A percentile compares a stretch with the other conserved stretches of the same genome.
Conservation (phyloP, 768 basidiomycete species). For the Udeniomyces megalosporus region DNA sequence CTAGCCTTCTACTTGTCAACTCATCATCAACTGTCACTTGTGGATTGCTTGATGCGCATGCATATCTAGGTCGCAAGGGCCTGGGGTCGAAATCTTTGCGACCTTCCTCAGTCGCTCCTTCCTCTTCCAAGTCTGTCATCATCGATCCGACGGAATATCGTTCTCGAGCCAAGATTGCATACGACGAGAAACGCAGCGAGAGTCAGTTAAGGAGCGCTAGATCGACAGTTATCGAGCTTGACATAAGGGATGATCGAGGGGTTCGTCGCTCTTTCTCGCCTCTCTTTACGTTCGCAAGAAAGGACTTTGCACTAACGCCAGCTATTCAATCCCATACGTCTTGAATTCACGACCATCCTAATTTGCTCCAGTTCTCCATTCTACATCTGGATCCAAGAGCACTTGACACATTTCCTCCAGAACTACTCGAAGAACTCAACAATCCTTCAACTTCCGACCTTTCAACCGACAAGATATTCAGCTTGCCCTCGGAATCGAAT, state of each 20-base stretch:
- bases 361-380: conserved; percentile 52
- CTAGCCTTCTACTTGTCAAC: neutral
- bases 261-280: no score
- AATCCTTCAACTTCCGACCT: conserved; percentile 26
- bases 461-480: conserved; percentile 28
- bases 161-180: conserved; percentile 53
- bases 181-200: conserved; percentile 59
- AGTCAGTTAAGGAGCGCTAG: conserved; percentile 53
- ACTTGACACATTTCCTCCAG: conserved; percentile 48
- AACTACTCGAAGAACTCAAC: conserved; percentile 37
- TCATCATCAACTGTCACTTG: no score
- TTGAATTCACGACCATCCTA: no score
- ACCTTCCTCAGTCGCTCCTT: conserved; percentile 52
- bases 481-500: neutral
- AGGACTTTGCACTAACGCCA: no score
- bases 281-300: no score
- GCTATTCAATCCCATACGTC: no score
- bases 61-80: conserved; percentile 51
- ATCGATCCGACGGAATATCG: conserved; percentile 48
- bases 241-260: conserved; percentile 48
- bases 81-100: conserved; percentile 41
- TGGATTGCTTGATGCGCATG: no score
- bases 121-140: conserved; percentile 33
- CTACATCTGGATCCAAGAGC: conserved; percentile 59
- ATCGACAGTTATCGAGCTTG: conserved; percentile 55